These are phyloP conservation scores for Suhomyces coccinellae DNA, from an alignment of 1,139 yeast genomes.

Conservation along the genomic window DNA sequence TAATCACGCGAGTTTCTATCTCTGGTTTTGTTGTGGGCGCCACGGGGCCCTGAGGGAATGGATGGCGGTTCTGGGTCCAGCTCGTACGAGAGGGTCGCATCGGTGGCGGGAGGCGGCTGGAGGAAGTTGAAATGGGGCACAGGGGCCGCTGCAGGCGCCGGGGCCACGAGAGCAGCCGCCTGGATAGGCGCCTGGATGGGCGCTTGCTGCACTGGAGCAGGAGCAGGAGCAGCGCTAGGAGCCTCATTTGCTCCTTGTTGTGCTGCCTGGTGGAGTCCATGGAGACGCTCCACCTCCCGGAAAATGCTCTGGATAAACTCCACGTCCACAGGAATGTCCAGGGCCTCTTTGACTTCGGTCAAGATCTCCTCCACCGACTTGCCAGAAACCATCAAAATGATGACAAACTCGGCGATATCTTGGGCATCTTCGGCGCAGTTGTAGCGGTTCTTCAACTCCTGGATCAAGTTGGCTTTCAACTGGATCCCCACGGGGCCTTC, in stretches of 20 bases:
- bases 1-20: slow-evolving; percentile 11
- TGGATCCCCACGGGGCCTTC: slow-evolving; percentile 45
- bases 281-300: slow-evolving; percentile 50
- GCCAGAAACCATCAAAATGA: slow-evolving; percentile 70
- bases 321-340: slow-evolving; percentile 62
- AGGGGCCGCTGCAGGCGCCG: not conserved
- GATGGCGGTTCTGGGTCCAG: slow-evolving; percentile 3
- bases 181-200: not conserved
- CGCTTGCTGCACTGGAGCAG: not conserved
- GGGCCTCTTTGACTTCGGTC: slow-evolving; percentile 61
- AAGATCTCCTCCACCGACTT: slow-evolving; percentile 65
- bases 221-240: not conserved
- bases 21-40: slow-evolving; percentile 7
- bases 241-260: slow-evolving; percentile 7
- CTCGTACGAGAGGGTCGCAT: not conserved
- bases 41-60: slow-evolving; percentile 18
- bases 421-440: slow-evolving; percentile 61
- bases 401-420: slow-evolving; percentile 79
- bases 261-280: slow-evolving; percentile 12
- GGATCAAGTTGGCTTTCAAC: slow-evolving; percentile 36
- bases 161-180: no score
- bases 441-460: slow-evolving; percentile 39
- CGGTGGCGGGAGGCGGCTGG: slow-evolving; percentile 4
- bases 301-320: slow-evolving; percentile 53
- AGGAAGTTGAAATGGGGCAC: slow-evolving; percentile 12